These are phyloP conservation scores for Magnaporthales sp. DNA, from an alignment of 2,329 filamentous ascomycete genomes.

Conservation along the genomic window DNA sequence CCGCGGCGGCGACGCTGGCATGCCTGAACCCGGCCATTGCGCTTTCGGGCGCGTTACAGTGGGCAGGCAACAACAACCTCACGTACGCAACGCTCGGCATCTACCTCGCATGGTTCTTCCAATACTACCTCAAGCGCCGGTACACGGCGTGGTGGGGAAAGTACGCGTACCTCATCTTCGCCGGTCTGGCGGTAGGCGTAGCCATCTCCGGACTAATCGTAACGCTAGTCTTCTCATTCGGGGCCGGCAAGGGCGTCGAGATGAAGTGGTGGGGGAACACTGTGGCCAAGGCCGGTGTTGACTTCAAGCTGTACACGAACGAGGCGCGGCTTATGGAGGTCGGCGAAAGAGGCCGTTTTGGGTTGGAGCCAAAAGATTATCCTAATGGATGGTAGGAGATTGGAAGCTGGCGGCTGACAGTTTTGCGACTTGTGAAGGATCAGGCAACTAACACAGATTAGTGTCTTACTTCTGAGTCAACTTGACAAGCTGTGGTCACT, in stretches of 20 bases:
- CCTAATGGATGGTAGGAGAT: background rate
- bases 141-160: slow-evolving; percentile 16
- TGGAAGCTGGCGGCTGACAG: background rate
- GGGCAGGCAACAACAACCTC: slow-evolving; percentile 13
- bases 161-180: slow-evolving; percentile 25
- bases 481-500: background rate
- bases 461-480: background rate
- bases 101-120: slow-evolving; percentile 14
- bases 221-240: slow-evolving; percentile 33
- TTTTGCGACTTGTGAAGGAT: background rate
- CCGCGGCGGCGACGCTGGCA: background rate
- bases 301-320: slow-evolving; percentile 10
- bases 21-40: slow-evolving; percentile 9
- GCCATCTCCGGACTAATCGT: slow-evolving; percentile 24
- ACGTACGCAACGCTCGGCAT: slow-evolving; percentile 12
- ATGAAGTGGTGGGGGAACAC: slow-evolving; percentile 37
- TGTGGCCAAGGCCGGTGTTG: slow-evolving; percentile 26
- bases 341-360: slow-evolving; percentile 8
- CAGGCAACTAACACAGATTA: background rate
- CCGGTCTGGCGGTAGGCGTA: slow-evolving; percentile 20
- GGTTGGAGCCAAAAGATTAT: background rate
- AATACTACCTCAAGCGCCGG: slow-evolving; percentile 16
- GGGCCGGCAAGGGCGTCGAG: slow-evolving; percentile 17
- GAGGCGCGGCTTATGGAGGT: slow-evolving; percentile 1
- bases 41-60: slow-evolving; percentile 8